Conservation (phyloP, 2,329 filamentous ascomycete species). For the Mycosphaerella arachidis region DNA sequence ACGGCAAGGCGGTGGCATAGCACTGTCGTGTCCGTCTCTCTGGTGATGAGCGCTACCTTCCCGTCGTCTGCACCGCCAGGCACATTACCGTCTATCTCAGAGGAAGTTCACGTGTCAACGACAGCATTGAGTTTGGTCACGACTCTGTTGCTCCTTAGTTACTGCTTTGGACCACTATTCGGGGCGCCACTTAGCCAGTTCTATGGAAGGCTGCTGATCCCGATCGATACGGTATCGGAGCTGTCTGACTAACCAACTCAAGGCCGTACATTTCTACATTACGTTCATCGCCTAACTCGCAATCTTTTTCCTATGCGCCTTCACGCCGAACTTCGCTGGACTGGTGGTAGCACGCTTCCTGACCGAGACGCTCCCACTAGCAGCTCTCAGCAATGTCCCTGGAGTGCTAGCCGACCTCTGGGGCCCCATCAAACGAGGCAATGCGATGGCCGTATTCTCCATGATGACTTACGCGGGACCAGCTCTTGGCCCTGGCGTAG, state of each 20-base stretch:
- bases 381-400: slow-evolving; percentile 39
- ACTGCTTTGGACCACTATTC: slow-evolving; percentile 57
- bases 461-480: slow-evolving; percentile 46
- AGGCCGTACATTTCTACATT: slow-evolving; percentile 39
- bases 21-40: slow-evolving; percentile 39
- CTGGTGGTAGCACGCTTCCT: slow-evolving; percentile 54
- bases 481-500: slow-evolving; percentile 48
- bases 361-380: slow-evolving; percentile 51
- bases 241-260: too few species aligned
- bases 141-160: slow-evolving; percentile 36
- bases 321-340: slow-evolving; percentile 50
- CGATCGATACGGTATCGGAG: too few species aligned
- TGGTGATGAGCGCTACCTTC: slow-evolving; percentile 54
- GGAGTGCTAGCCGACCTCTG: slow-evolving; percentile 49
- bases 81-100: slow-evolving; percentile 37
- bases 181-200: slow-evolving; percentile 66
- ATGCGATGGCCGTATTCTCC: slow-evolving; percentile 51
- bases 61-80: slow-evolving; percentile 44
- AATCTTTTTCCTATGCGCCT: slow-evolving; percentile 53
- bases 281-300: slow-evolving; percentile 38
- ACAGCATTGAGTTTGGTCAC: slow-evolving; percentile 35
- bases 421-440: slow-evolving; percentile 38
- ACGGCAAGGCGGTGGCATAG: slow-evolving; percentile 35
- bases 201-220: slow-evolving; percentile 47
- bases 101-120: slow-evolving; percentile 45